A percentile compares a stretch with the other conserved stretches of the same genome.
These are phyloP conservation scores for Pythium periplocum DNA, from an alignment of 352 stramenopile genomes.

Conservation along the genomic window DNA sequence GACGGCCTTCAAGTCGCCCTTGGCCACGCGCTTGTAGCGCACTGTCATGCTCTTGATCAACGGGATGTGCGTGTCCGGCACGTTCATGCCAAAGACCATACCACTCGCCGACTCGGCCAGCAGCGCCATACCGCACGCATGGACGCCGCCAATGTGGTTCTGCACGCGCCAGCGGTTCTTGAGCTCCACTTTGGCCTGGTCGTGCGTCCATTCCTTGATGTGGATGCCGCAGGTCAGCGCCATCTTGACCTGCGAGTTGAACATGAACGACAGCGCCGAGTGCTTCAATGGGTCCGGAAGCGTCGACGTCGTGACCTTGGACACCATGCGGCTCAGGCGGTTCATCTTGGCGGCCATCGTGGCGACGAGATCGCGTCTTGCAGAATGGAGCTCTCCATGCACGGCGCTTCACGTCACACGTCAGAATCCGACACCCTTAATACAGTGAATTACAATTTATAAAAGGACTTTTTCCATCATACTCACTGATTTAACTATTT, in stretches of 20 bases:
- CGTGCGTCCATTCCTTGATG: conserved; percentile 53
- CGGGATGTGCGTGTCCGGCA: conserved; percentile 72
- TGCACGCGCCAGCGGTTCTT: conserved; percentile 75
- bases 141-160: conserved; percentile 86
- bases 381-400: too few species aligned
- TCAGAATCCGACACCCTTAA: too few species aligned
- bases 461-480: too few species aligned
- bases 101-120: conserved; percentile 78
- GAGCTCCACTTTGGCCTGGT: conserved; percentile 44
- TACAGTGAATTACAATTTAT: too few species aligned
- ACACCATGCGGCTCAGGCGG: conserved; percentile 48
- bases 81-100: conserved; percentile 85
- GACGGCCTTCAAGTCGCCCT: conserved; percentile 67
- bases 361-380: too few species aligned
- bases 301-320: conserved; percentile 40
- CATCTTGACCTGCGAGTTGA: conserved; percentile 85
- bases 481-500: too few species aligned
- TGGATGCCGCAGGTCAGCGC: conserved; percentile 69
- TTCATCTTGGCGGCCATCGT: conserved; percentile 18
- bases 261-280: conserved; percentile 60
- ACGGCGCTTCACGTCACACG: too few species aligned
- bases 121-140: conserved; percentile 85
- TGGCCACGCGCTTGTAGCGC: conserved; percentile 62
- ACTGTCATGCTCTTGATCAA: conserved; percentile 85
- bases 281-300: conserved; percentile 31